These are phyloP conservation scores for Caloboletus firmus DNA, from an alignment of 1,284 basidiomycete genomes.

Conservation along the genomic window DNA sequence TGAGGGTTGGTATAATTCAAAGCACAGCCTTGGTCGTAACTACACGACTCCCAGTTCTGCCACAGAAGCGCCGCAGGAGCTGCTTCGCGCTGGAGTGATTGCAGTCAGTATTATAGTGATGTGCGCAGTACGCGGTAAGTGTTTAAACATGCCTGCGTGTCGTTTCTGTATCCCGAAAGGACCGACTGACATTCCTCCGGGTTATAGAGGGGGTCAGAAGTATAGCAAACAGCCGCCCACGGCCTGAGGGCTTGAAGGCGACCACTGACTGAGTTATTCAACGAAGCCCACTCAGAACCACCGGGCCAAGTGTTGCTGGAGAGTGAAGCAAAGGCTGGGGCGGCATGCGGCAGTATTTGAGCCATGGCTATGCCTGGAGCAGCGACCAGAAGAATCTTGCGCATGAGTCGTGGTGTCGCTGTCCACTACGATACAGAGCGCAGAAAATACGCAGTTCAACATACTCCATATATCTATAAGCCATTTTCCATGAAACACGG, in stretches of 20 bases:
- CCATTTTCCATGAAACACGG: too few relatives aligned
- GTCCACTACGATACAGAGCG: background rate
- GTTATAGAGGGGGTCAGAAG: conserved; percentile 19
- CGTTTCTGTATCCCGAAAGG: conserved; percentile 13
- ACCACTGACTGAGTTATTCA: conserved; percentile 20
- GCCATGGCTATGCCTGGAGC: background rate
- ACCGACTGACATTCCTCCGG: conserved; percentile 11
- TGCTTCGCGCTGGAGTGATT: conserved; percentile 15
- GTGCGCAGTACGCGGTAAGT: background rate
- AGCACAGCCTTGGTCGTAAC: conserved; percentile 18
- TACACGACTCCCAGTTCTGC: conserved; percentile 27
- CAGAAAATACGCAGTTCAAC: background rate
- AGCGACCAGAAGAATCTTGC: background rate
- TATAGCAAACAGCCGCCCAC: conserved; percentile 22
- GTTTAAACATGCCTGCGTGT: conserved; percentile 9
- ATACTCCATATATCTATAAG: background rate
- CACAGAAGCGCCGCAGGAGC: conserved; percentile 19
- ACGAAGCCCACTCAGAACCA: conserved; percentile 6
- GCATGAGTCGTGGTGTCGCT: background rate
- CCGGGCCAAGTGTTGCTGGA: conserved; percentile 11
- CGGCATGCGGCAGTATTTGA: conserved; percentile 8
- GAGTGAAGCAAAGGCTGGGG: conserved; percentile 5
- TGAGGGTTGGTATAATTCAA: conserved; percentile 24
- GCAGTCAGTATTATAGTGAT: background rate
- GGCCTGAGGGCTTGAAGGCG: conserved; percentile 20